Evolutionary conservation across 352 stramenopile genomes (phyloP).

Genomic region (Saprolegnia parasitica): DNA sequence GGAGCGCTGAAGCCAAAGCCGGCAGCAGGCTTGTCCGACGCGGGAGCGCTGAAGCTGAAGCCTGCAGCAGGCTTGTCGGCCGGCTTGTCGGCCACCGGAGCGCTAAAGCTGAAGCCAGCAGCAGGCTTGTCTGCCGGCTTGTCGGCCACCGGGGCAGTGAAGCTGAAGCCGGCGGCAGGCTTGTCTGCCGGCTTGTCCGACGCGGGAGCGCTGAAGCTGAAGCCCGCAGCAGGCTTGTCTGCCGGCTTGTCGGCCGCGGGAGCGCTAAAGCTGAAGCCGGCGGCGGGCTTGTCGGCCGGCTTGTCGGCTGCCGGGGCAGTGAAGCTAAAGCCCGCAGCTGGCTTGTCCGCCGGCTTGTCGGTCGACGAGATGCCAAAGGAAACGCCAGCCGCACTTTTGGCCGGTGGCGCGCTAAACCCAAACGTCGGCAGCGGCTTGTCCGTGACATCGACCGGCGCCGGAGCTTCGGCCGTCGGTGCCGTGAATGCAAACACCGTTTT

Average conservation of each 20-base stretch:
- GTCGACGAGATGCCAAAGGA: neutral
- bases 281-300: constrained; percentile 1
- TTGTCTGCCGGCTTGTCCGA: constrained; percentile 25
- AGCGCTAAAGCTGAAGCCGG: constrained; percentile 53
- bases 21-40: constrained; percentile 24
- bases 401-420: neutral
- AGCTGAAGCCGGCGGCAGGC: constrained; percentile 6
- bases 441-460: neutral
- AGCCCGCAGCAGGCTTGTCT: constrained; percentile 23
- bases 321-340: constrained; percentile 35
- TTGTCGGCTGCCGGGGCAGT: constrained; percentile 13
- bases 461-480: neutral
- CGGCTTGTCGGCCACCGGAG: constrained; percentile 19
- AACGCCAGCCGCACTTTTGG: neutral
- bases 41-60: neutral
- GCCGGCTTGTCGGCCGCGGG: constrained; percentile 27
- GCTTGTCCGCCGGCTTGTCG: neutral
- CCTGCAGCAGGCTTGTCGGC: constrained; percentile 10
- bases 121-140: constrained; percentile 30
- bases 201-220: constrained; percentile 48
- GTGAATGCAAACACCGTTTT: neutral
- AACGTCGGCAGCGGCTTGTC: neutral
- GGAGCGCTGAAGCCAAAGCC: constrained; percentile 29
- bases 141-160: constrained; percentile 23
- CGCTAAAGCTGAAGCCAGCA: constrained; percentile 8